Conservation (phyloP, 805 yeast species). For the Nakazawaea wyomingensis region DNA sequence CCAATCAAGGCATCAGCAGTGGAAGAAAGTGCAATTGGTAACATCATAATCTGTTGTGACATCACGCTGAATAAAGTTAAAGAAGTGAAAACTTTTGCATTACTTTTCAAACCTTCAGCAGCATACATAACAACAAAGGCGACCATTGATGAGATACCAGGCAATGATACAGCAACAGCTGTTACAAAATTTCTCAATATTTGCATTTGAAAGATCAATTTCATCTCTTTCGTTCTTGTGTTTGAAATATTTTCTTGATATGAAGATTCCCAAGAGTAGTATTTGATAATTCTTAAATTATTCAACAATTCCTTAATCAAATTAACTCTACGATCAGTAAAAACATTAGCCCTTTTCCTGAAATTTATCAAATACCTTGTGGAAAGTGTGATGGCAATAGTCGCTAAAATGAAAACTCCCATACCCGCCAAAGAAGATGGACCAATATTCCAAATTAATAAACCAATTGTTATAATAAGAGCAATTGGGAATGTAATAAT, state of each 20-base stretch:
- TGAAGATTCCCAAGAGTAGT: constrained; percentile 87
- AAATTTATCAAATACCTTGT: constrained; percentile 46
- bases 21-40: constrained; percentile 65
- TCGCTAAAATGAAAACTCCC: constrained; percentile 47
- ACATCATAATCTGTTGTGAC: constrained; percentile 56
- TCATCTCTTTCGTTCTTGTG: constrained; percentile 60
- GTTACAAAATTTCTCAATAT: constrained; percentile 50
- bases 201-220: constrained; percentile 53
- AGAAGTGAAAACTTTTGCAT: constrained; percentile 66
- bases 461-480: constrained; percentile 53
- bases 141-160: constrained; percentile 67
- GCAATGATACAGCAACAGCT: constrained; percentile 54
- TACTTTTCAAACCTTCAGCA: constrained; percentile 32
- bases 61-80: constrained; percentile 59
- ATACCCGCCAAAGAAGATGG: constrained; percentile 69
- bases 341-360: constrained; percentile 51
- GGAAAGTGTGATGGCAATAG: constrained; percentile 36
- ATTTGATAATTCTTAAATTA: constrained; percentile 76
- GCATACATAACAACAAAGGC: constrained; percentile 38
- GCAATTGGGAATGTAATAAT: constrained; percentile 59
- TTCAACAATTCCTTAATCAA: constrained; percentile 73
- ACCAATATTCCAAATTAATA: constrained; percentile 69
- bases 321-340: constrained; percentile 74
- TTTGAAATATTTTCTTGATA: constrained; percentile 51
- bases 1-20: constrained; percentile 64